Evolutionary conservation across 371 early-diverging fungal genomes (phyloP).

Genomic region (Mucor saturninus): DNA sequence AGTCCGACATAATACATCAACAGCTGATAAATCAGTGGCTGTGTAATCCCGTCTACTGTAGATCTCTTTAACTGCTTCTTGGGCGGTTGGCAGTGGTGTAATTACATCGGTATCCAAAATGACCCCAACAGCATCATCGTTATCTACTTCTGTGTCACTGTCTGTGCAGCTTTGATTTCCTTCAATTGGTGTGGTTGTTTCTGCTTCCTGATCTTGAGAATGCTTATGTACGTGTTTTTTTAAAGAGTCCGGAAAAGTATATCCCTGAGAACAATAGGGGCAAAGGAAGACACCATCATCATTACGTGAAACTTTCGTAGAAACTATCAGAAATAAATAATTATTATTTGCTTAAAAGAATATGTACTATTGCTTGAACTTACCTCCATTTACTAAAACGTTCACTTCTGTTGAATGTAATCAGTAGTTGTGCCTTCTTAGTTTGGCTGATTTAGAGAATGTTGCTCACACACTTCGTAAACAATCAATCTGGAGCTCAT

Average conservation of each 20-base stretch:
- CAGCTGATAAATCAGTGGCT: conserved; percentile 16
- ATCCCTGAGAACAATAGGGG: neutral
- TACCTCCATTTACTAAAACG: conserved; percentile 27
- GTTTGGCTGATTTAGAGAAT: conserved; percentile 26
- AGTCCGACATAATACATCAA: conserved; percentile 20
- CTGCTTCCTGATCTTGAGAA: neutral
- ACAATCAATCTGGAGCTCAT: conserved; percentile 26
- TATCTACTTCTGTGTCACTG: neutral
- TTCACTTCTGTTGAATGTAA: conserved; percentile 27
- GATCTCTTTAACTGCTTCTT: neutral
- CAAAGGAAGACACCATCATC: conserved; percentile 1
- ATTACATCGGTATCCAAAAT: neutral
- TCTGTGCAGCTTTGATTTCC: neutral
- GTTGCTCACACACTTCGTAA: conserved; percentile 25
- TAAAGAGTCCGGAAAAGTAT: neutral
- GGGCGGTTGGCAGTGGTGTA: neutral
- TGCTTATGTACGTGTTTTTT: neutral
- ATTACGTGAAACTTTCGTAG: neutral
- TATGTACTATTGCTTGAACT: conserved; percentile 18
- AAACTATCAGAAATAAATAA: conserved; percentile 18
- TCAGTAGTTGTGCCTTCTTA: conserved; percentile 23
- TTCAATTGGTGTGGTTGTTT: neutral
- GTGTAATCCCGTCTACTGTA: conserved; percentile 10
- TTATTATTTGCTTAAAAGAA: conserved; percentile 12
- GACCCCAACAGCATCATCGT: neutral